Evolutionary conservation across 163 green algal genomes (phyloP).

Genomic region (Chlorella variabilis): DNA sequence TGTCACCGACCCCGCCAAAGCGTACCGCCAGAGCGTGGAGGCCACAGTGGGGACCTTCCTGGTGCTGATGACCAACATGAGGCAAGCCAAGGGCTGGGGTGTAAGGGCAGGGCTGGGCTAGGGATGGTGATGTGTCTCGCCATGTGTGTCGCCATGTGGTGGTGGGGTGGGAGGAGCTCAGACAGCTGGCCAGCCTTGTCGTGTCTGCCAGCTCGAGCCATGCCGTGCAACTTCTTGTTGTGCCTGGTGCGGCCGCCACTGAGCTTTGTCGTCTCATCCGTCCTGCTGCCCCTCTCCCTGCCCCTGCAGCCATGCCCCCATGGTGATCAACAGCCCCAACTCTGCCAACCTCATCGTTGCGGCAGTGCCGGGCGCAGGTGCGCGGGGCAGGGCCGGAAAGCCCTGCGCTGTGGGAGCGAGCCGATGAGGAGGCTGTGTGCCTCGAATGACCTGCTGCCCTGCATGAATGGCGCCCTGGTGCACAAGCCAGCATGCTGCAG

Average conservation of each 20-base stretch:
- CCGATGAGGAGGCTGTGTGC: no score
- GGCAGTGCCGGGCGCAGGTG: conserved; percentile 52
- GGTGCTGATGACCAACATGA: conserved; percentile 75
- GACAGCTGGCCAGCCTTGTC: no score
- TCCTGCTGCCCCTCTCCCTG: background rate
- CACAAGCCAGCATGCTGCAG: no score
- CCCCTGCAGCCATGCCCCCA: conserved; percentile 39
- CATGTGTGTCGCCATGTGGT: background rate
- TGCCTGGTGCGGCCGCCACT: no score
- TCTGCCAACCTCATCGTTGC: conserved; percentile 54
- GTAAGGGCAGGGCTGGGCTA: background rate
- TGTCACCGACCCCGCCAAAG: background rate
- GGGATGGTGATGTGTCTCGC: background rate
- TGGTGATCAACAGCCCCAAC: conserved; percentile 61
- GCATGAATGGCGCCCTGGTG: no score
- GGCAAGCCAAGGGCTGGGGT: conserved; percentile 28
- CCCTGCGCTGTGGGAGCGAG: background rate
- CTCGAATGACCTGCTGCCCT: no score
- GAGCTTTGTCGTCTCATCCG: background rate
- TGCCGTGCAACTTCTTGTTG: no score
- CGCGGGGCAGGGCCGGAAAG: background rate
- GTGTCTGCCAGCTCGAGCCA: no score
- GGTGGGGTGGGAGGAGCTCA: no score
- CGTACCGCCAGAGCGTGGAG: conserved; percentile 51
- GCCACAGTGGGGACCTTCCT: conserved; percentile 62